Percentiles rank a stretch among this genome's conserved stretches.
Conservation (phyloP, 345 rosid genomes). For the Dovyalis caffra region DNA sequence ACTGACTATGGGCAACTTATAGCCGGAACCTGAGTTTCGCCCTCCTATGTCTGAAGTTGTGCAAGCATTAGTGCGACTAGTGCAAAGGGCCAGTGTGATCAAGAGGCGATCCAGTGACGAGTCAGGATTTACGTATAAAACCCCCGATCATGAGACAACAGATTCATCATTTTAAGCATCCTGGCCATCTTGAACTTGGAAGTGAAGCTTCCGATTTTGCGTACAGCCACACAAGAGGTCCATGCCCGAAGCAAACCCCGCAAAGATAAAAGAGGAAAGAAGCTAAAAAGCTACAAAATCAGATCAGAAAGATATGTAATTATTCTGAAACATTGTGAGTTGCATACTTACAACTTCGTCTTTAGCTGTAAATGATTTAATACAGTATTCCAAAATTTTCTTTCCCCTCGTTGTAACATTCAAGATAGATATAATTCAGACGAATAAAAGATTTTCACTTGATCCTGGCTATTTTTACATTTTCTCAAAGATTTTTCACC, state of each 20-base stretch:
- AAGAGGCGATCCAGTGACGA: constrained; percentile 89
- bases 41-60: constrained; percentile 99
- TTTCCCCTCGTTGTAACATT: not conserved
- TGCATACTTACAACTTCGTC: not conserved
- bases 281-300: not conserved
- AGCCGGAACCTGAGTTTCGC: constrained; percentile 99
- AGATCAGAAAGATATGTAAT: constrained; percentile 24
- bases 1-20: not conserved
- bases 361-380: constrained; percentile 16
- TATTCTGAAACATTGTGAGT: constrained; percentile 14
- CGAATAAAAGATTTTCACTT: constrained; percentile 4
- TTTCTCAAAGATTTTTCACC: not conserved
- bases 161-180: constrained; percentile 52
- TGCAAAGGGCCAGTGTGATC: constrained; percentile 86
- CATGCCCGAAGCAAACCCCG: constrained; percentile 2
- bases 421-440: not conserved
- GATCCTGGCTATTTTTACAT: not conserved
- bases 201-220: constrained; percentile 15
- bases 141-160: constrained; percentile 79
- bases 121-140: constrained; percentile 71
- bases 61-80: constrained; percentile 85
- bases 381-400: constrained; percentile 9
- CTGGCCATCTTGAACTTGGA: constrained; percentile 8
- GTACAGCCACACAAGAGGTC: constrained; percentile 5
- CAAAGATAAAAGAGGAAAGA: constrained; percentile 1